phyloP scores from a whole-genome alignment of 2,329 filamentous ascomycete genomes.

The Beauveria asiatica region DNA sequence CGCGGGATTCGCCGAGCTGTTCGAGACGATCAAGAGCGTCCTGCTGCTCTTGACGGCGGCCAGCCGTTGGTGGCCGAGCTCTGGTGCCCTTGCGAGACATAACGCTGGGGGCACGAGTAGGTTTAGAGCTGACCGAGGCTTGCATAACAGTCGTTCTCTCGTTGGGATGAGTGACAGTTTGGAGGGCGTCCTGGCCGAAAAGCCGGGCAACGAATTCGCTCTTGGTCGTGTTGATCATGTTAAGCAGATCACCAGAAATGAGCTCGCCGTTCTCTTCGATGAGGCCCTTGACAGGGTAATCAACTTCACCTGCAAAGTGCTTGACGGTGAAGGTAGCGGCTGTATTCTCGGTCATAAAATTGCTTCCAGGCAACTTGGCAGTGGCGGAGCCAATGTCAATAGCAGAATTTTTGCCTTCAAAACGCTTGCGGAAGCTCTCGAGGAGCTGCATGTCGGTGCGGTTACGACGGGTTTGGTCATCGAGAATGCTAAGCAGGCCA shows the following conservation, averaged over 20 bases:
- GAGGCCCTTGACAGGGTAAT: slow-evolving; percentile 79
- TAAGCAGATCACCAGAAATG: slow-evolving; percentile 92
- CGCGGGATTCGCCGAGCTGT: slow-evolving; percentile 39
- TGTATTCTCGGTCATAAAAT: slow-evolving; percentile 77
- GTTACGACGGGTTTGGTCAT: slow-evolving; percentile 88
- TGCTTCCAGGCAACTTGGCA: slow-evolving; percentile 73
- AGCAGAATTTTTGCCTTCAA: slow-evolving; percentile 87
- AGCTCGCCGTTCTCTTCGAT: slow-evolving; percentile 95
- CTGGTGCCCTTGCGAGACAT: slow-evolving; percentile 65
- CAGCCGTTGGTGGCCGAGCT: slow-evolving; percentile 24
- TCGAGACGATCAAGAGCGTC: slow-evolving; percentile 40
- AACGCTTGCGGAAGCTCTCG: slow-evolving; percentile 84
- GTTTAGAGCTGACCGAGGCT: slow-evolving; percentile 92
- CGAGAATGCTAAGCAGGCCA: slow-evolving; percentile 84
- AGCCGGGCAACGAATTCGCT: slow-evolving; percentile 83
- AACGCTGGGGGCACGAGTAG: slow-evolving; percentile 84
- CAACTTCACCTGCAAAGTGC: slow-evolving; percentile 94
- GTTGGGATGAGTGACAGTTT: slow-evolving; percentile 86
- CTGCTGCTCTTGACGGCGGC: slow-evolving; percentile 30
- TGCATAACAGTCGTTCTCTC: slow-evolving; percentile 90
- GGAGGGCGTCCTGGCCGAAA: slow-evolving; percentile 91
- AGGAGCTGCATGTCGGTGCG: slow-evolving; percentile 83
- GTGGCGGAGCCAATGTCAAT: slow-evolving; percentile 72
- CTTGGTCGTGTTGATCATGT: slow-evolving; percentile 79
- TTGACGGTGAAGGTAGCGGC: slow-evolving; percentile 79